Conservation (phyloP, 2,329 filamentous ascomycete genomes). For the Annulohypoxylon truncatum region DNA sequence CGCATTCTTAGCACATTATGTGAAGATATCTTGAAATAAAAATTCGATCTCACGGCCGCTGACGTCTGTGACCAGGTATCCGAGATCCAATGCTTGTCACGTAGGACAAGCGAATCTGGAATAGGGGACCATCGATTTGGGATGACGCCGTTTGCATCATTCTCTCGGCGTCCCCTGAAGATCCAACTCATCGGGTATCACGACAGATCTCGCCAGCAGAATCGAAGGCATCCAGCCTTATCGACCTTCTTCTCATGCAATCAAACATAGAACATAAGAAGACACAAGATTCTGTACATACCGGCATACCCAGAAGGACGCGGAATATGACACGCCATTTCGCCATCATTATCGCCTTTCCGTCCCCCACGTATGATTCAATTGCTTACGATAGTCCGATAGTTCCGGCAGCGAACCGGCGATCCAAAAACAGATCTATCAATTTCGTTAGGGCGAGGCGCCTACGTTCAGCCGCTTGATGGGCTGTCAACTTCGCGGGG, state of each 20-base stretch:
- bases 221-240: slow-evolving; percentile 43
- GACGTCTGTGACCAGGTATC: slow-evolving; percentile 33
- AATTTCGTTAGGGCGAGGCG: slow-evolving; percentile 27
- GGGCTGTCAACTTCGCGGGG: slow-evolving; percentile 41
- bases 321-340: slow-evolving; percentile 42
- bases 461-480: slow-evolving; percentile 39
- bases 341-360: slow-evolving; percentile 32
- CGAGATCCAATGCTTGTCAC: slow-evolving; percentile 40
- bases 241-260: slow-evolving; percentile 22
- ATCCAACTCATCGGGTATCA: slow-evolving; percentile 47
- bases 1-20: slow-evolving; percentile 12
- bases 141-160: slow-evolving; percentile 47
- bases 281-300: slow-evolving; percentile 25
- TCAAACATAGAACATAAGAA: slow-evolving; percentile 31
- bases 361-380: slow-evolving; percentile 37
- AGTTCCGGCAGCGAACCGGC: slow-evolving; percentile 27
- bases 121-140: slow-evolving; percentile 41
- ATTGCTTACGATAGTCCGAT: slow-evolving; percentile 27
- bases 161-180: slow-evolving; percentile 33
- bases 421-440: slow-evolving; percentile 36
- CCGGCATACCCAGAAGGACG: slow-evolving; percentile 1
- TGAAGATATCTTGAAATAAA: slow-evolving; percentile 15
- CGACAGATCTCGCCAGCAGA: slow-evolving; percentile 43
- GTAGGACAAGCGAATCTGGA: slow-evolving; percentile 43
- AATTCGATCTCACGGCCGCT: slow-evolving; percentile 27